Evolutionary conservation across 257 asterid species (phyloP), one percentile per base, ranked within the genome.

Genomic region (Nicotiana paniculata): DNA sequence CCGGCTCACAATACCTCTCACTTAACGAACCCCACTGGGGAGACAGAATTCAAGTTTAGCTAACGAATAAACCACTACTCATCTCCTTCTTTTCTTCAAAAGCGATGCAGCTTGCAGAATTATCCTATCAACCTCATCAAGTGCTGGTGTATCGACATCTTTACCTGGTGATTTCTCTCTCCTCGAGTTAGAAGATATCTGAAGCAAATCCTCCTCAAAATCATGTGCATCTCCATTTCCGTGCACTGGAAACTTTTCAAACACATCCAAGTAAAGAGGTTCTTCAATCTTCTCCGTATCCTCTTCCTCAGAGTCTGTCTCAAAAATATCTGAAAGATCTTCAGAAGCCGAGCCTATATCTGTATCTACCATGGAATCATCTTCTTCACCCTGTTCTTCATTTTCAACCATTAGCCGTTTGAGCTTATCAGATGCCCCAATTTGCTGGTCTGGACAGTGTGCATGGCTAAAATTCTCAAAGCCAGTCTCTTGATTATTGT

Each of bases 101-200:
- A 93, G 97, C 6, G 99, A 94, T 82, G 96, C 96, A 37, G 98
- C 98, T 61, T 91, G 87, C 37, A 94, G 84, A 78, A 96, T 84
- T 90, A 96, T 82, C 83, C 88, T 86, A 85, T 94, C 99, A 72
- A 96, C 93, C 85, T 96, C 98, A 35, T 96, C 99, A 78, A 96
- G 86, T 83, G 88, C 94, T 10, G 89, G 86, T 51, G 81, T 66
- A 30, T 87, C 91, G 16, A 64, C 86, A 64, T 88, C 89, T 77
- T 84, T 77, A 7, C 85, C 90, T 9, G 74, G 2, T 16, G 77
- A 81, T 81, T 91, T 96, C 86, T 82, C 90, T 72, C 81, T 92
- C 80, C 89, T 89, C 9, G 93, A 90, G 81, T 89, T 87, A 26
- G 95, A 89, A 30, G 97, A 94, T 84, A 92, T 84, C 83, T 54